These are phyloP conservation scores for Epichloe typhina DNA, from an alignment of 2,329 filamentous ascomycete species.

Conservation along the genomic window DNA sequence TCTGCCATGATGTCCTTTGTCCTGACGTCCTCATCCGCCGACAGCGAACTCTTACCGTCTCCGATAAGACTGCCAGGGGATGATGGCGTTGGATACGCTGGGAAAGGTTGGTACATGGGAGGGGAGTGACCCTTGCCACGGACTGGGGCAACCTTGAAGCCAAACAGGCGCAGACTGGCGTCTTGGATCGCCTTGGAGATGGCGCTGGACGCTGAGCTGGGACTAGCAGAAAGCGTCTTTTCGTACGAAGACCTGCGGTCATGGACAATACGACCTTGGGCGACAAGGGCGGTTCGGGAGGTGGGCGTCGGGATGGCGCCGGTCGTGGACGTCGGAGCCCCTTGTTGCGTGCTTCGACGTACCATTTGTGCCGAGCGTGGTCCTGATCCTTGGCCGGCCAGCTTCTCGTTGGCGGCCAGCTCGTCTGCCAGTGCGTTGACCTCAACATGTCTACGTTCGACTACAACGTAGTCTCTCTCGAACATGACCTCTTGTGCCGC, in stretches of 20 bases:
- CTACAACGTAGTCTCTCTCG: constrained; percentile 87
- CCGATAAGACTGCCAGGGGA: constrained; percentile 49
- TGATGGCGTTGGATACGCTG: constrained; percentile 64
- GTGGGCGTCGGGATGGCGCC: constrained; percentile 54
- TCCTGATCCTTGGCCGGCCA: constrained; percentile 34
- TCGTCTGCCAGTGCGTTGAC: constrained; percentile 97
- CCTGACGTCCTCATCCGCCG: constrained; percentile 63
- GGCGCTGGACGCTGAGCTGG: constrained; percentile 67
- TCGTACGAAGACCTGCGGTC: constrained; percentile 72
- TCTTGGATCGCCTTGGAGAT: constrained; percentile 93
- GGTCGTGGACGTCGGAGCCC: constrained; percentile 51
- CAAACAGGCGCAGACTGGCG: constrained; percentile 65
- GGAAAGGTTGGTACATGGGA: constrained; percentile 70
- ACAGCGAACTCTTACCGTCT: constrained; percentile 42
- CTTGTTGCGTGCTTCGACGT: constrained; percentile 68
- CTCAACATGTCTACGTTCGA: constrained; percentile 90
- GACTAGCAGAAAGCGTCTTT: constrained; percentile 54
- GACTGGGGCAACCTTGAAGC: constrained; percentile 55
- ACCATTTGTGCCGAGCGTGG: constrained; percentile 50
- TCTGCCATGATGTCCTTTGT: constrained; percentile 79
- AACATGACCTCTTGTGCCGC: constrained; percentile 80
- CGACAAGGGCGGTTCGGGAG: constrained; percentile 63
- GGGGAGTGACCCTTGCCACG: constrained; percentile 58
- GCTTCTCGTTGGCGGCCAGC: constrained; percentile 67
- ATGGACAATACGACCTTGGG: constrained; percentile 55